phyloP scores from a whole-genome alignment of 2,329 filamentous ascomycete genomes.

The Diaporthe australafricana region DNA sequence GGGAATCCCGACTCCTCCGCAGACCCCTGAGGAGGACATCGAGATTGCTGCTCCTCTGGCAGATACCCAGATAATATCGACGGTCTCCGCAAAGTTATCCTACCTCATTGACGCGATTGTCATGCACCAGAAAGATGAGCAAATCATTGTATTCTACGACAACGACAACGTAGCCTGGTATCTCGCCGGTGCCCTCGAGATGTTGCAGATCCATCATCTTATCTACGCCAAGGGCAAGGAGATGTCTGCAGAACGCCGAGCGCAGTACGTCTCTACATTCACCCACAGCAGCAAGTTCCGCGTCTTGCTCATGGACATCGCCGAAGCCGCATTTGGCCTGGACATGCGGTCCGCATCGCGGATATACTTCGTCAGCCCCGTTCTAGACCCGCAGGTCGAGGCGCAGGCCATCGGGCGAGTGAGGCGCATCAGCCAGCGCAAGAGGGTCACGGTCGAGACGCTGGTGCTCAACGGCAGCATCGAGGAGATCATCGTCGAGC shows the following conservation, averaged over 20 bases:
- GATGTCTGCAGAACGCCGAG: slow-evolving; percentile 70
- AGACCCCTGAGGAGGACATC: slow-evolving; percentile 26
- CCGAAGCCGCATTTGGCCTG: slow-evolving; percentile 87
- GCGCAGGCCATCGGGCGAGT: slow-evolving; percentile 93
- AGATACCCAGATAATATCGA: slow-evolving; percentile 76
- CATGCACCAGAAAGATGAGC: slow-evolving; percentile 76
- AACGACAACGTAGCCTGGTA: slow-evolving; percentile 89
- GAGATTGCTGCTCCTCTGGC: slow-evolving; percentile 62
- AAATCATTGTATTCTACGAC: slow-evolving; percentile 94
- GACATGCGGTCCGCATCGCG: slow-evolving; percentile 86
- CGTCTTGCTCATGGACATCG: slow-evolving; percentile 91
- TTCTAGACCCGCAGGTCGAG: slow-evolving; percentile 86
- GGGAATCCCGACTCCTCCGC: slow-evolving; percentile 40
- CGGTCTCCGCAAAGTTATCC: slow-evolving; percentile 86
- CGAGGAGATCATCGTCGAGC: slow-evolving; percentile 84
- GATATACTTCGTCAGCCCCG: slow-evolving; percentile 90
- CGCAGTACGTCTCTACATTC: slow-evolving; percentile 83
- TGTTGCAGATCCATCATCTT: slow-evolving; percentile 72
- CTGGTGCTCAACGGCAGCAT: slow-evolving; percentile 83
- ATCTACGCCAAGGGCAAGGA: slow-evolving; percentile 75
- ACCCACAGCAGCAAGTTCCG: slow-evolving; percentile 75
- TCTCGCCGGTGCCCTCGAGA: slow-evolving; percentile 83
- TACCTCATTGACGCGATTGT: slow-evolving; percentile 83
- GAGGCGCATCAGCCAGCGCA: slow-evolving; percentile 86
- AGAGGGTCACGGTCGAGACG: slow-evolving; percentile 85